Base-by-base conservation (phyloP, 805 yeast species). In the Kluyveromyces aestuarii region DNA sequence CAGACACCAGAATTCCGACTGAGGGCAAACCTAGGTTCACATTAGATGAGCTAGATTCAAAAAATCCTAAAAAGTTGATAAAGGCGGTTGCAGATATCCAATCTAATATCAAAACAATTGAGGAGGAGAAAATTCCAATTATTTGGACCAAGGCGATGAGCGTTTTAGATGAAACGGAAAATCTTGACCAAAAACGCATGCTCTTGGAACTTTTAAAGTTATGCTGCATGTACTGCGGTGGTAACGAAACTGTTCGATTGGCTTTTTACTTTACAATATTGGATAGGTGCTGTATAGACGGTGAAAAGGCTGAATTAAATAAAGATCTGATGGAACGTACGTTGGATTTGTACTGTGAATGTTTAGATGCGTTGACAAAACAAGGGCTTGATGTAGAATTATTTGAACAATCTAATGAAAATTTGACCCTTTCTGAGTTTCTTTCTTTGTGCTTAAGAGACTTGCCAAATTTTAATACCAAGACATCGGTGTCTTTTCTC, bases 111-210 rank as follows among this genome's bases (percentile, higher is more conserved):
- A 73, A 73, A 19, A 75, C 72, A 44, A 73, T 72, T 45, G 69
- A 81, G 2, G 73, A 80, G 2, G 72, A 82, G 0, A 75, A 84
- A 2, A 72, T 86, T 4, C 81, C 87, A 0, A 89, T 84, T 52
- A 72, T 87, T 1, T 87, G 96, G 96, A 79, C 82, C 61, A 66
- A 80, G 46, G 82, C 84, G 0, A 69, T 76, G 50, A 77, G 74
- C 45, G 64, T 82, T 61, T 71, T 85, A 45, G 68, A 68, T 7
- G 60, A 67, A 0, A 60, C 62, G 2, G 61, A 57, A 33, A 62
- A 60, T n/a, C 57, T 56, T 18, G 48, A 61, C 1, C 69, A 65
- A 16, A 6, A n/a, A 19, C 45, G 45, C 13, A 33, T 43, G 45
- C 17, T 43, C 25, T 62, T 86, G 35, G 62, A 70, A 16, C 67